Evolutionary conservation across 1,284 basidiomycete genomes (phyloP), one percentile per base, ranked within the genome.

Genomic region (Cutaneotrichosporon cutaneum): DNA sequence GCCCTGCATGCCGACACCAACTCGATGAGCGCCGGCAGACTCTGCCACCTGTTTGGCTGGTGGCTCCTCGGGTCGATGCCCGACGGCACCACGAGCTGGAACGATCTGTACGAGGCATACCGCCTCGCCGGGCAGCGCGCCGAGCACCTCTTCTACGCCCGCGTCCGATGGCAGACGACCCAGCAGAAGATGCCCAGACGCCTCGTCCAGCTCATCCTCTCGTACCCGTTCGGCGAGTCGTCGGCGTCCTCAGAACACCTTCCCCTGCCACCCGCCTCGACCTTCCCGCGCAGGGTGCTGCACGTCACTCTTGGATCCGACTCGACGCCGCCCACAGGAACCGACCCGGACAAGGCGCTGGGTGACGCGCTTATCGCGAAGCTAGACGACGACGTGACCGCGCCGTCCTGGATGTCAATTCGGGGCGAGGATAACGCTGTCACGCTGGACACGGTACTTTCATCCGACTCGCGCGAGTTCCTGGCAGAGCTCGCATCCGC

Each of bases 101-200:
- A 63, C 44, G 64, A 64, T 10, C 56, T 77, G 50, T 77, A 76
- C 55, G 59, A 66, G 13, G 67, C 65, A 10, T 77, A 74, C 74
- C 59, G 65, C 54, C 56, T 58, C n/a, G 71, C 71, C 3, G 72
- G 71, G 1, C 63, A 65, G 54, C 65, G 67, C 24, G 57, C 70
- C 18, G 73, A 76, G 59, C 76, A 77, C 60, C 55, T 77, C 4
- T 70, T 75, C 51, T 71, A 70, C 57, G 72, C 73, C 33, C 75
- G 74, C 66, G 70, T 77, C 47, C 67, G 76, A 45, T 64, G 63
- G 61, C 72, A 76, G 62, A 69, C 74, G 14, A 71, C 67, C 7
- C 68, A 64, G 33, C 66, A 68, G 52, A 70, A 65, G 42, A 61
- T 76, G 33, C 73, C 76, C 4, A 70, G 65, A 22, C 64, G 72